A percentile compares a stretch with the other conserved stretches of the same genome.
phyloP scores from a whole-genome alignment of 2,329 filamentous ascomycete species.

The Phyllosticta citribraziliensis region DNA sequence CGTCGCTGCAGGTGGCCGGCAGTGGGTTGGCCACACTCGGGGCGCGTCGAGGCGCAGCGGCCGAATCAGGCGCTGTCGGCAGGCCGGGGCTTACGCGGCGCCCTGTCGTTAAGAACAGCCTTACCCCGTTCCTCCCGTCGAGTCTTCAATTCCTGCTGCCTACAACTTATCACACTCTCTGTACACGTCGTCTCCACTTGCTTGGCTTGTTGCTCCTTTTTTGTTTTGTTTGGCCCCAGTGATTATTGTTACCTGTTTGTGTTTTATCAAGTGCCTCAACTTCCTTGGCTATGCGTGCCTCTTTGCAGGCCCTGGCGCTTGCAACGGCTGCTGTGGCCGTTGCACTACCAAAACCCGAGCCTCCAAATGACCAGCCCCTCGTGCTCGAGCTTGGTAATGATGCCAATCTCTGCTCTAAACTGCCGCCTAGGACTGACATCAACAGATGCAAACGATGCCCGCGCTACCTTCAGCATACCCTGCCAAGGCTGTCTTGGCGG shows the following conservation, averaged over 20 bases:
- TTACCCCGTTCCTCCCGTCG: conserved; percentile 2
- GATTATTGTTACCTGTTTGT: neutral
- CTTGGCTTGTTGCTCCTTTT: neutral
- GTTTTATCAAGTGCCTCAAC: neutral
- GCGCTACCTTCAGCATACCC: conserved; percentile 34
- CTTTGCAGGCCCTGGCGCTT: conserved; percentile 4
- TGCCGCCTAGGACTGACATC: conserved; percentile 8
- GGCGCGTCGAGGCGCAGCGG: neutral
- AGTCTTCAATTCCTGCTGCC: conserved; percentile 6
- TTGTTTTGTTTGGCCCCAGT: neutral
- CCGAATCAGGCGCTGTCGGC: neutral
- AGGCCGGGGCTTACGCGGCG: conserved; percentile 7
- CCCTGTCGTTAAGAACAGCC: conserved; percentile 9
- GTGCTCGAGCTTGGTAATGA: conserved; percentile 10
- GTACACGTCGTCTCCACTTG: too few relatives aligned
- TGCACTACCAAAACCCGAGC: conserved; percentile 17
- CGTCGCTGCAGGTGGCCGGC: neutral
- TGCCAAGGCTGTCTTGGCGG: conserved; percentile 33
- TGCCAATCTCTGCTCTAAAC: conserved; percentile 3
- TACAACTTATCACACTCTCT: neutral
- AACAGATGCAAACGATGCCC: conserved; percentile 13
- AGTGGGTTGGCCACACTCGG: neutral
- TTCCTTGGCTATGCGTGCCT: conserved; percentile 6
- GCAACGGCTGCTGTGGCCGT: conserved; percentile 21
- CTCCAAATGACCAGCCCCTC: conserved; percentile 1